Evolutionary conservation across 129 eudicot genomes (phyloP), one percentile per base, ranked within the genome.

Genomic region (Centella asiatica): DNA sequence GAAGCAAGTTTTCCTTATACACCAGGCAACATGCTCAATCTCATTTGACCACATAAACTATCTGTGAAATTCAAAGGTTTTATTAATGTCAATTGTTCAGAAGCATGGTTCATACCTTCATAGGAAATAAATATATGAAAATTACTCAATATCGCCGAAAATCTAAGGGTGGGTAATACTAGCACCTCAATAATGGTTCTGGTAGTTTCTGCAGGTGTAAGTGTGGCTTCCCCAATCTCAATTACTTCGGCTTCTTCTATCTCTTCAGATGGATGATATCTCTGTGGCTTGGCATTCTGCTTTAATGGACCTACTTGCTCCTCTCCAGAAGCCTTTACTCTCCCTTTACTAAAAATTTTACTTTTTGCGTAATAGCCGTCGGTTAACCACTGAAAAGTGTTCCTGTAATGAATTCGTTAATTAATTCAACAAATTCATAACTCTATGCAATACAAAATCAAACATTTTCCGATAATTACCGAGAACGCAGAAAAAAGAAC

Each of bases 221-320:
- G 90, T 57, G 66, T 76, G 18, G 85, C 84, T 44, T 82, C 95
- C 19, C 78, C 90, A 71, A 63, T 81, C 72, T 68, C 94, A 64
- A 71, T 64, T 4, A 68, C 71, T 36, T 79, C 86, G 3, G 90
- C 69, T 19, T 84, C 90, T 33, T 74, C 67, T 74, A 92, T 77
- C 54, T 92, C 98, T 73, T 92, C 98, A 65, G 73, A 87, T 49
- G 98, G 98, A 72, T 92, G 98, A 76, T 87, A 92, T 56, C 87
- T 76, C 52, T 77, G 84, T 0, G 94, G 87, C 73, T 84, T 80
- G 5, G 86, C 89, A 60, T 80, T 83, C 63, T 59, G 95, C 69
- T 84, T 77, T 67, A 90, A 64, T 8, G 90, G 86, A 60, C 90
- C 95, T 3, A 86, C 61, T 45, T 66, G 62, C 67, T 75, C 84